Base-by-base conservation (phyloP, 1,284 basidiomycete species). In the Naganishia sp. region DNA sequence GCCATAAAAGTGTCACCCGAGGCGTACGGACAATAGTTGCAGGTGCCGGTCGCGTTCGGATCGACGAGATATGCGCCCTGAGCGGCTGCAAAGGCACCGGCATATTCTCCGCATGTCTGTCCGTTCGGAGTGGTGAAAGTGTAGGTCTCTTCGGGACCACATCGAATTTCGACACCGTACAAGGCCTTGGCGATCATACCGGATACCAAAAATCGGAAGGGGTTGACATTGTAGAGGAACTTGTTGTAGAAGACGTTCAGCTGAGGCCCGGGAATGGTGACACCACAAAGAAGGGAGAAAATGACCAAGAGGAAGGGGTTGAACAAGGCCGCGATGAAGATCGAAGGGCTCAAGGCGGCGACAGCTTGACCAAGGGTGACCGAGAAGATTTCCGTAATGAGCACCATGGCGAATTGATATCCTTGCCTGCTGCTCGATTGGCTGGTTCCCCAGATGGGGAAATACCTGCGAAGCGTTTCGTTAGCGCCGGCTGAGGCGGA, bases 31-130 rank as follows among this genome's bases (percentile, higher is more conserved):
- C 78, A 79, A 72, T 74, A 78, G 64, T 80, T 75, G 73, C 81
- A 79, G 45, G 73, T 68, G 18, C 74, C 75, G 25, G 75, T 76
- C 1, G 76, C 69, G 54, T 74, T 65, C 16, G 85, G 84, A 77
- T 94, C 89, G 70, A 88, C 83, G 46, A 96, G 78, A 79, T 96
- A 96, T 0, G 91, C 94, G 3, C 87, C 87, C 71, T 85, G 84
- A 3, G 78, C 79, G 2, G 73, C 71, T 7, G 88, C 85, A 74
- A 91, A 93, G 48, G 84, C 82, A 39, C 82, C 80, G 0, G 88
- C 90, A 86, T 88, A 95, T 3, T 84, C 70, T 5, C 71, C 72
- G 74, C 92, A 95, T 0, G 88, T 91, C 76, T 92, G 86, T 6
- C 87, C 88, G 0, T 81, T 70, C 0, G 92, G 92, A 0, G 92